Conservation (phyloP, 805 yeast genomes). For the Candida golubevii region DNA sequence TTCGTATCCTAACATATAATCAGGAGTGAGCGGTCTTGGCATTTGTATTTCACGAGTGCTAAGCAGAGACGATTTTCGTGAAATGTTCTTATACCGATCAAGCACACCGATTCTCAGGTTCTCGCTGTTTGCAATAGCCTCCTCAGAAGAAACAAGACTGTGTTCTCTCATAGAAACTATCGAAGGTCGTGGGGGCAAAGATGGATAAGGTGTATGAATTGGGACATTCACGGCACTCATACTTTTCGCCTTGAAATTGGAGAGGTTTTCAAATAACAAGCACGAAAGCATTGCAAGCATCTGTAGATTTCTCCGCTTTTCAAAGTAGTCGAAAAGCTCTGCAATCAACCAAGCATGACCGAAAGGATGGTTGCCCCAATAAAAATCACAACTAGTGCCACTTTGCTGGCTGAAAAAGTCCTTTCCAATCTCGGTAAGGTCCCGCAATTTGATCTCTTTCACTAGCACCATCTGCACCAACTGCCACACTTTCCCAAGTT, state of each 20-base stretch:
- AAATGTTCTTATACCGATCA: slow-evolving; percentile 1
- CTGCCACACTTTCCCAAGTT: slow-evolving; percentile 73
- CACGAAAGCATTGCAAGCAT: slow-evolving; percentile 90
- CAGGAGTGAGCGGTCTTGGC: slow-evolving; percentile 10
- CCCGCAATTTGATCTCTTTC: slow-evolving; percentile 27
- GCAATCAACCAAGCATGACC: slow-evolving; percentile 65
- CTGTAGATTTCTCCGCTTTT: slow-evolving; percentile 62
- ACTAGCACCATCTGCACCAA: slow-evolving; percentile 38
- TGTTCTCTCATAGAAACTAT: slow-evolving; percentile 9
- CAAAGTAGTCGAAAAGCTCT: slow-evolving; percentile 62
- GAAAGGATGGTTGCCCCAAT: slow-evolving; percentile 81
- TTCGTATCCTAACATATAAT: background rate
- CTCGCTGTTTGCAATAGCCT: slow-evolving; percentile 1
- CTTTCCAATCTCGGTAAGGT: slow-evolving; percentile 7
- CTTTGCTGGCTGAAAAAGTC: slow-evolving; percentile 1
- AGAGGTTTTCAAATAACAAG: slow-evolving; percentile 48
- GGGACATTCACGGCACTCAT: slow-evolving; percentile 32
- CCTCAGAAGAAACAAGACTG: slow-evolving; percentile 3
- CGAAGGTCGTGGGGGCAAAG: slow-evolving; percentile 26
- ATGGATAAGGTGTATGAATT: slow-evolving; percentile 44
- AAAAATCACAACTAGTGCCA: slow-evolving; percentile 31
- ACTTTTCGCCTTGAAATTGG: slow-evolving; percentile 5
- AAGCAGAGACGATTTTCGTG: slow-evolving; percentile 12
- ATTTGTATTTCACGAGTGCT: slow-evolving; percentile 10
- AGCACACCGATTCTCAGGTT: background rate